These are phyloP conservation scores for Ceratocystis alfenasii DNA, from an alignment of 2,329 filamentous ascomycete species.

Conservation along the genomic window DNA sequence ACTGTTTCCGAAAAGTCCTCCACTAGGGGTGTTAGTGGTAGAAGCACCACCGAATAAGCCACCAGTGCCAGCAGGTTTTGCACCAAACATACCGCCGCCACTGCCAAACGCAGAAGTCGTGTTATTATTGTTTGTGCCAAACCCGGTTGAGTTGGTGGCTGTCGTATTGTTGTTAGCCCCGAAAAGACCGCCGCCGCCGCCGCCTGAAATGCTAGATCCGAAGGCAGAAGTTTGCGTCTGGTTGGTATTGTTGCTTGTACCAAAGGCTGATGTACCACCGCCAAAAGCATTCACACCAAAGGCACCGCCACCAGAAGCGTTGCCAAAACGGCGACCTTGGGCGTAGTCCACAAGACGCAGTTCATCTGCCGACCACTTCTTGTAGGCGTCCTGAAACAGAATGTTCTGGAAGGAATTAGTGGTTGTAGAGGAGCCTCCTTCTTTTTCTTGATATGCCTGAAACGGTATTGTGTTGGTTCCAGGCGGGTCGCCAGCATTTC, in stretches of 20 bases:
- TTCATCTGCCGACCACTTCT: conserved; percentile 84
- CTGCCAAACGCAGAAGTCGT: conserved; percentile 24
- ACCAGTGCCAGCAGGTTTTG: conserved; percentile 26
- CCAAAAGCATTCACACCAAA: conserved; percentile 59
- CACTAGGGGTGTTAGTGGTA: conserved; percentile 24
- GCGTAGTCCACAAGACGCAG: conserved; percentile 76
- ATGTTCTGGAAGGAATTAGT: conserved; percentile 66
- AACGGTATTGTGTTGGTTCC: conserved; percentile 63
- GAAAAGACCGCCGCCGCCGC: conserved; percentile 32
- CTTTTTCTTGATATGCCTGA: conserved; percentile 59
- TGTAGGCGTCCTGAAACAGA: conserved; percentile 65
- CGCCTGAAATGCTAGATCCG: conserved; percentile 28
- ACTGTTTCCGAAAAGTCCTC: conserved; percentile 29
- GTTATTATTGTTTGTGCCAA: conserved; percentile 26
- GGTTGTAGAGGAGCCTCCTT: conserved; percentile 40
- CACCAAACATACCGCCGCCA: conserved; percentile 32
- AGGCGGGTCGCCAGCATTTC: conserved; percentile 45
- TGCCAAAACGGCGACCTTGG: conserved; percentile 73
- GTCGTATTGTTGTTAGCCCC: conserved; percentile 28
- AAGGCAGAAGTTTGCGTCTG: conserved; percentile 26
- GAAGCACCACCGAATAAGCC: conserved; percentile 34
- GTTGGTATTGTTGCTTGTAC: conserved; percentile 29
- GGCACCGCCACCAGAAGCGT: conserved; percentile 68
- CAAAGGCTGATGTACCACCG: conserved; percentile 23
- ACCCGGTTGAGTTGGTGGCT: conserved; percentile 24